Percentiles rank a stretch among this genome's conserved stretches.
Conservation (phyloP, 352 stramenopile species). For the Globisporangium yorkense region DNA sequence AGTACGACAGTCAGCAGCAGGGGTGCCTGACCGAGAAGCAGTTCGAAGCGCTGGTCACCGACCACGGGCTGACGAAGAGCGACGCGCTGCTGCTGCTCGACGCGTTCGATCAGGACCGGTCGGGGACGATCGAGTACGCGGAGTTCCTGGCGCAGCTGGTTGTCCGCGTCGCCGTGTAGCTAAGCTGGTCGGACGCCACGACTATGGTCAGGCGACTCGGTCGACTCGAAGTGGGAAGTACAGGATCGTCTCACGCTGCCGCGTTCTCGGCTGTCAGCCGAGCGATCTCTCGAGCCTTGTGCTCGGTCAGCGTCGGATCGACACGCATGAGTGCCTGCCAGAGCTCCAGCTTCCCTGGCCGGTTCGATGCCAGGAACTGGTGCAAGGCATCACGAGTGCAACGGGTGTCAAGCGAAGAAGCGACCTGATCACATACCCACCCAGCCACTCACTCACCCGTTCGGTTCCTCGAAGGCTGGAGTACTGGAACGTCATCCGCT, state of each 20-base stretch:
- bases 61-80: slow-evolving; percentile 24
- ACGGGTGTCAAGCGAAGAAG: not conserved
- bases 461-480: slow-evolving; percentile 48
- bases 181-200: not conserved
- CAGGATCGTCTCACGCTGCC: not conserved
- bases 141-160: slow-evolving; percentile 44
- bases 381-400: not conserved
- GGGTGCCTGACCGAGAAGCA: slow-evolving; percentile 29
- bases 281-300: slow-evolving; percentile 42
- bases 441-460: slow-evolving; percentile 19
- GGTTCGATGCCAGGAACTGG: slow-evolving; percentile 47
- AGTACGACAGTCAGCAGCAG: slow-evolving; percentile 39
- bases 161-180: slow-evolving; percentile 11
- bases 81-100: slow-evolving; percentile 27
- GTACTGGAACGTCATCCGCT: slow-evolving; percentile 57
- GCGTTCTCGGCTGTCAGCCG: slow-evolving; percentile 12
- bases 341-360: slow-evolving; percentile 37
- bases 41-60: slow-evolving; percentile 37
- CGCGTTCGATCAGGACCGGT: slow-evolving; percentile 38
- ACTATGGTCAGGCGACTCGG: too few species aligned
- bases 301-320: slow-evolving; percentile 50
- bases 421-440: not conserved
- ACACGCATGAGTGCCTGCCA: slow-evolving; percentile 70
- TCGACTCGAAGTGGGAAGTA: too few species aligned
- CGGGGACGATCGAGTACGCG: slow-evolving; percentile 52